Evolutionary conservation across 371 early-diverging fungal species (phyloP).

Genomic region (Smittium mucronatum): DNA sequence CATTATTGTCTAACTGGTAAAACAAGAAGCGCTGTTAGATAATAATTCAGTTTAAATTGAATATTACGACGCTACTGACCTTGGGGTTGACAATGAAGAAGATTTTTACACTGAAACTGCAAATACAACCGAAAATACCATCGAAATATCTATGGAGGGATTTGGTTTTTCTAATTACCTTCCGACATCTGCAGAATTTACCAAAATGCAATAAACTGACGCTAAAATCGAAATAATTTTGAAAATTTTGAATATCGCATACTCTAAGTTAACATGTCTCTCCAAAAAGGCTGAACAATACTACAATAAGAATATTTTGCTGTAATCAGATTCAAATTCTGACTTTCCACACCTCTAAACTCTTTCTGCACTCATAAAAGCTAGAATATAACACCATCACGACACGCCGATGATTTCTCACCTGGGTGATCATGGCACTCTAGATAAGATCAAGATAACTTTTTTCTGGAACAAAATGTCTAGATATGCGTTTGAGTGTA

Average conservation of each 20-base stretch:
- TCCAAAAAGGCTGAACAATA: background rate
- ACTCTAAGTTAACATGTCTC: background rate
- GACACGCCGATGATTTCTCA: background rate
- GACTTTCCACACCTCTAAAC: background rate
- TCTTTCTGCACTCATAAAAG: background rate
- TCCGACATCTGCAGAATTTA: background rate
- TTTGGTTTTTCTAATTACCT: background rate
- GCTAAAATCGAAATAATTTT: background rate
- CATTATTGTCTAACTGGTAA: background rate
- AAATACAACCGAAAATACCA: background rate
- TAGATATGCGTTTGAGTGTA: slow-evolving; percentile 1
- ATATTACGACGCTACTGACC: background rate
- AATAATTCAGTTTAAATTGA: background rate
- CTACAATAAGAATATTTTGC: background rate
- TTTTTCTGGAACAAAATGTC: background rate
- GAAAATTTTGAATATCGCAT: background rate
- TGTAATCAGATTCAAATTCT: background rate
- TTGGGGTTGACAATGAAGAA: background rate
- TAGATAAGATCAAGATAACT: background rate
- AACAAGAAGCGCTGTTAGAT: background rate
- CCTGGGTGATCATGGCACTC: background rate
- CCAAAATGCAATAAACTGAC: background rate
- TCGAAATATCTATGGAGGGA: background rate
- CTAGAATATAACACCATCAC: background rate
- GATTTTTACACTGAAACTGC: background rate